A percentile compares a stretch with the other conserved stretches of the same genome.
These are phyloP conservation scores for Pestalotiopsis sp. DNA, from an alignment of 2,329 filamentous ascomycete species.

Conservation along the genomic window DNA sequence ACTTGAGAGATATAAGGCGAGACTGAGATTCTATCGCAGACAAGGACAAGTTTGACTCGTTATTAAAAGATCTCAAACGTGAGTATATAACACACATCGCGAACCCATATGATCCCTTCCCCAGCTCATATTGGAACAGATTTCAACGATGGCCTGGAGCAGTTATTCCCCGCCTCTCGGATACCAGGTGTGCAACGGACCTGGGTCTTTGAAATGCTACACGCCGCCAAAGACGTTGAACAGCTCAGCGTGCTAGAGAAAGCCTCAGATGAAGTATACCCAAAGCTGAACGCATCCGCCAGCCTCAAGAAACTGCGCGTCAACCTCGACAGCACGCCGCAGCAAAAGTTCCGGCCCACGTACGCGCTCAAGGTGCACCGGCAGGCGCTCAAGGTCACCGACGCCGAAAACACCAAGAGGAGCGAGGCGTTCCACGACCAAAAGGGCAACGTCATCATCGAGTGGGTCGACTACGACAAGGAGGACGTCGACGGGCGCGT, in stretches of 20 bases:
- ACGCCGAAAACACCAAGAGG: slow-evolving; percentile 14
- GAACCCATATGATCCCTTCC: too few species aligned
- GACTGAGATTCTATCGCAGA: slow-evolving; percentile 27
- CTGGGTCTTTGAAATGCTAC: slow-evolving; percentile 51
- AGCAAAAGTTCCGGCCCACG: slow-evolving; percentile 43
- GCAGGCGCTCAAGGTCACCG: slow-evolving; percentile 29
- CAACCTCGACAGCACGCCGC: slow-evolving; percentile 46
- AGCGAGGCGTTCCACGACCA: slow-evolving; percentile 33
- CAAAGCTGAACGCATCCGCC: slow-evolving; percentile 44
- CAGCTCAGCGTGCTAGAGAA: slow-evolving; percentile 45
- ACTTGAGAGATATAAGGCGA: not conserved
- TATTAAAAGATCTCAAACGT: slow-evolving; percentile 45
- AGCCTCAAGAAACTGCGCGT: slow-evolving; percentile 48
- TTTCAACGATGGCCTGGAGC: slow-evolving; percentile 51
- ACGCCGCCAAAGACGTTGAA: slow-evolving; percentile 43
- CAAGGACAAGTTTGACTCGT: slow-evolving; percentile 46
- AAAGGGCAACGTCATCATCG: slow-evolving; percentile 41
- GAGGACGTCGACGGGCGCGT: slow-evolving; percentile 44
- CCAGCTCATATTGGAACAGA: slow-evolving; percentile 29
- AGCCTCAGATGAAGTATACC: slow-evolving; percentile 44
- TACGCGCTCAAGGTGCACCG: slow-evolving; percentile 43
- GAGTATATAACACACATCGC: slow-evolving; percentile 5
- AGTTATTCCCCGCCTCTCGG: slow-evolving; percentile 45
- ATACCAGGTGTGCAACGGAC: slow-evolving; percentile 45
- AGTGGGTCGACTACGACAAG: slow-evolving; percentile 49